Evolutionary conservation across 495 filamentous ascomycete genomes (phyloP).

Genomic region (Aspergillus heteromorphus): DNA sequence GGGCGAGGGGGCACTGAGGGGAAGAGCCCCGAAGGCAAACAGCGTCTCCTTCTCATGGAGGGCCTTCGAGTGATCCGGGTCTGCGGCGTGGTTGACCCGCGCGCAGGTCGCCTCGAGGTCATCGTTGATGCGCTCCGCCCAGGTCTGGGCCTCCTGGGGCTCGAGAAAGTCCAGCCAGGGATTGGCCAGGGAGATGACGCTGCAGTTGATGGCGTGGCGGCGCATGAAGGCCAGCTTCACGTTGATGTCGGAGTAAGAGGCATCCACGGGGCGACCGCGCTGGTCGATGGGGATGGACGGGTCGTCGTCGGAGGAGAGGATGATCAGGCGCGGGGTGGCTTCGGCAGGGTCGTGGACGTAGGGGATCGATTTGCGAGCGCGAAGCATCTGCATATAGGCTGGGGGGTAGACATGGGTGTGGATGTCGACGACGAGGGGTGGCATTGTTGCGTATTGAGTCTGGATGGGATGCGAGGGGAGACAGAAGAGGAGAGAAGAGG

Average conservation of each 20-base stretch:
- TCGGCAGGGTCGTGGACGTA: slow-evolving; percentile 66
- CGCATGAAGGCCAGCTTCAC: slow-evolving; percentile 86
- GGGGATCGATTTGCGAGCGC: slow-evolving; percentile 68
- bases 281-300: slow-evolving; percentile 45
- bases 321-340: slow-evolving; percentile 65
- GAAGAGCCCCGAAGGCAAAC: slow-evolving; percentile 78
- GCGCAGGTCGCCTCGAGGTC: slow-evolving; percentile 68
- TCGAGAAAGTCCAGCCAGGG: slow-evolving; percentile 91
- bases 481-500: neutral
- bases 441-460: slow-evolving; percentile 17
- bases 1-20: slow-evolving; percentile 60
- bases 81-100: slow-evolving; percentile 43
- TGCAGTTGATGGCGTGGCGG: slow-evolving; percentile 71
- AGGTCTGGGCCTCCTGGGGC: slow-evolving; percentile 51
- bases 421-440: slow-evolving; percentile 65
- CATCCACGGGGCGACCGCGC: slow-evolving; percentile 68
- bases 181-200: slow-evolving; percentile 86
- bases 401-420: slow-evolving; percentile 95
- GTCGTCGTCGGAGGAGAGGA: slow-evolving; percentile 62
- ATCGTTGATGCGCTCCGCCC: slow-evolving; percentile 66
- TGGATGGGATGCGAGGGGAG: neutral
- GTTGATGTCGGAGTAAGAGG: slow-evolving; percentile 63
- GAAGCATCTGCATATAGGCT: slow-evolving; percentile 74
- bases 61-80: slow-evolving; percentile 14
- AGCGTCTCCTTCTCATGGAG: slow-evolving; percentile 37